Conservation (phyloP, 257 asterid species). For the Nyctanthes arbortristis region DNA sequence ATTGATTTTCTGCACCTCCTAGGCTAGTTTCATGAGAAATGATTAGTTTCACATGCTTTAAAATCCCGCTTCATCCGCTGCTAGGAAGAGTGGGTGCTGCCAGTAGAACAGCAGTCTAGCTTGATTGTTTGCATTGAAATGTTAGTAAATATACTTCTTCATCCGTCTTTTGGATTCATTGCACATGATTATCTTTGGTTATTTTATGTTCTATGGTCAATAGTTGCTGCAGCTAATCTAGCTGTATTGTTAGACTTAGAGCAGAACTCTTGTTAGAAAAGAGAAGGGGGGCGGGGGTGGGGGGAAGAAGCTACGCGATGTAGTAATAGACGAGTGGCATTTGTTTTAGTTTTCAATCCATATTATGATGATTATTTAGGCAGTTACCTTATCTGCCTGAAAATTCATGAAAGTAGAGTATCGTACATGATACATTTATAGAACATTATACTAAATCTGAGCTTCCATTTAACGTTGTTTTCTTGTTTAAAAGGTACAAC, state of each 20-base stretch:
- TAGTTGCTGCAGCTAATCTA: neutral
- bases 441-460: neutral
- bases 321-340: neutral
- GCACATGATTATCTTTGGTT: neutral
- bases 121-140: neutral
- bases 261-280: too few species aligned
- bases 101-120: neutral
- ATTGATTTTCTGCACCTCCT: neutral
- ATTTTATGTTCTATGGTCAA: neutral
- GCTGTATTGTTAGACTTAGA: neutral
- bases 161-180: neutral
- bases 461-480: slow-evolving; percentile 11
- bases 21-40: neutral
- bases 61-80: too few species aligned
- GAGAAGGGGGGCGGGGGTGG: too few species aligned
- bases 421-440: neutral
- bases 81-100: slow-evolving; percentile 2
- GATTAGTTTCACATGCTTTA: too few species aligned
- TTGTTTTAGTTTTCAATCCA: neutral
- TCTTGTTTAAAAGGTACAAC: slow-evolving; percentile 47
- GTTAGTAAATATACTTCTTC: neutral
- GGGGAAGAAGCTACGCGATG: neutral
- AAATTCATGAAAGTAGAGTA: neutral
- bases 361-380: neutral
- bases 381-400: neutral